These are phyloP conservation scores for Candida boleticola DNA, from an alignment of 805 yeast species.

Conservation along the genomic window DNA sequence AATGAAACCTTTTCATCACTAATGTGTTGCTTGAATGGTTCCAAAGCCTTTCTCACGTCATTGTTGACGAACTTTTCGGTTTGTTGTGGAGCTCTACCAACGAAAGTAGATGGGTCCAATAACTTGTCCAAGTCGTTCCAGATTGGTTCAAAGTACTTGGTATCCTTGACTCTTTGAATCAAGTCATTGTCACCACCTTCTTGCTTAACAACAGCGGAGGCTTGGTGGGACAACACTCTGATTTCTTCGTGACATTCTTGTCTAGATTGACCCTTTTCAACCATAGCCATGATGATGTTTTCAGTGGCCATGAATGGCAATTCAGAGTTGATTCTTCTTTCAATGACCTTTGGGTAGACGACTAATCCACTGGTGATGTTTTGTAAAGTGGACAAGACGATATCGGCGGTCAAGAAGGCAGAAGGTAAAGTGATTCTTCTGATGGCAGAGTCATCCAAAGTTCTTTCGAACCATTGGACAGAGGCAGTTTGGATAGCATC, in stretches of 20 bases:
- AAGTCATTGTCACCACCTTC: slow-evolving; percentile 98
- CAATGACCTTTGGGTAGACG: slow-evolving; percentile 98
- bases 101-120: slow-evolving; percentile 90
- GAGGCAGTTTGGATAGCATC: slow-evolving; percentile 97
- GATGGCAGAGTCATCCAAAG: slow-evolving; percentile 96
- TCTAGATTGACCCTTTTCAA: slow-evolving; percentile 94
- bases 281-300: slow-evolving; percentile 99
- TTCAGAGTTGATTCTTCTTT: slow-evolving; percentile 90
- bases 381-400: slow-evolving; percentile 79
- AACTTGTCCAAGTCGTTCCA: slow-evolving; percentile 78
- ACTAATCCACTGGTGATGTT: slow-evolving; percentile 95
- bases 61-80: slow-evolving; percentile 86
- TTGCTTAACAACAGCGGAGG: slow-evolving; percentile 94
- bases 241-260: slow-evolving; percentile 98
- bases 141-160: slow-evolving; percentile 83
- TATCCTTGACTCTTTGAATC: slow-evolving; percentile 78
- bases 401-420: slow-evolving; percentile 95
- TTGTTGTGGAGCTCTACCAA: slow-evolving; percentile 98
- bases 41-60: slow-evolving; percentile 82
- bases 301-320: slow-evolving; percentile 99
- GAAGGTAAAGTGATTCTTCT: slow-evolving; percentile 96
- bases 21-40: slow-evolving; percentile 58
- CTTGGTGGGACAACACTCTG: slow-evolving; percentile 95
- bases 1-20: slow-evolving; percentile 70
- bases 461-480: slow-evolving; percentile 99